Evolutionary conservation across 306 rosid genomes (phyloP).

Genomic region (Cicer bijugum): DNA sequence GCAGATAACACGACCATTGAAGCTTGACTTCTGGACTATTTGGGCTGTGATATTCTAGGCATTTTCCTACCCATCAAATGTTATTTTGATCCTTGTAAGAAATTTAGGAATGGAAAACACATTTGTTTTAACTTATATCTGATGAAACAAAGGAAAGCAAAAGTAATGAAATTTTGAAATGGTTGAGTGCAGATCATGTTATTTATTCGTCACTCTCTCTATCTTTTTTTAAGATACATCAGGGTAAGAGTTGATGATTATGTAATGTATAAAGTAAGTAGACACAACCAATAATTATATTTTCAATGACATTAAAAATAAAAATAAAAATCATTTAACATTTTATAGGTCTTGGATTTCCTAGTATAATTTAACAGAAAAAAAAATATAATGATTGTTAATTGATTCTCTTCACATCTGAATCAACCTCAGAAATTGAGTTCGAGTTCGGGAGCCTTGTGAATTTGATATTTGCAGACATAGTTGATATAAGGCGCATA

Average conservation of each 20-base stretch:
- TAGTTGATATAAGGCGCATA: background rate
- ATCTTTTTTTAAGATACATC: background rate
- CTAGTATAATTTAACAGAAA: background rate
- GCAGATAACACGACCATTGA: constrained; percentile 19
- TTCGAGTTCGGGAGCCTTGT: background rate
- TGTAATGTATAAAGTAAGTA: constrained; percentile 9
- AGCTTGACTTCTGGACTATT: constrained; percentile 3
- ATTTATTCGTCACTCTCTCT: background rate
- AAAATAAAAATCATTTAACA: background rate
- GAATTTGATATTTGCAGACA: background rate
- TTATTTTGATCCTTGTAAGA: constrained; percentile 4
- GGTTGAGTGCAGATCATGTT: constrained; percentile 1
- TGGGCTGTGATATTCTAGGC: constrained; percentile 1
- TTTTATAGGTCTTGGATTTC: background rate
- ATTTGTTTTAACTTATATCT: background rate
- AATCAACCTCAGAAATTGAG: background rate
- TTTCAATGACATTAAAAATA: background rate
- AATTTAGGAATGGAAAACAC: background rate
- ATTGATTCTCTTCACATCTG: background rate
- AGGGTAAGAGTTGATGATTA: background rate
- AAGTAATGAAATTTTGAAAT: background rate
- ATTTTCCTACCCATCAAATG: background rate
- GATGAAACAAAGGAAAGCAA: background rate
- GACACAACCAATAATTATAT: background rate
- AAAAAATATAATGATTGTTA: background rate